Evolutionary conservation across 2,329 filamentous ascomycete species (phyloP).

Genomic region (Arthroderma sp.): DNA sequence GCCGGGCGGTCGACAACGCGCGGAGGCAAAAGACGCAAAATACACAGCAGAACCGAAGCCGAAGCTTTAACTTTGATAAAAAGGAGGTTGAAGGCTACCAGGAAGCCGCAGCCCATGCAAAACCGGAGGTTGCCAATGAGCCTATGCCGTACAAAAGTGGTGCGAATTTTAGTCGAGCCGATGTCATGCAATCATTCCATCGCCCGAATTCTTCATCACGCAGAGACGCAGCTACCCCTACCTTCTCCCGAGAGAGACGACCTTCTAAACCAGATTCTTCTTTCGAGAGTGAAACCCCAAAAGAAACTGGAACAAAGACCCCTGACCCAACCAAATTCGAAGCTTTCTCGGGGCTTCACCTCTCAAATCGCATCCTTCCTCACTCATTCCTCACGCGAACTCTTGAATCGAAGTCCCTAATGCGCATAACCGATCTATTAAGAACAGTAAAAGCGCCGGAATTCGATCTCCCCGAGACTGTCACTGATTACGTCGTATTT

Average conservation of each 20-base stretch:
- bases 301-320: slow-evolving; percentile 13
- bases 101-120: slow-evolving; percentile 23
- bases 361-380: slow-evolving; percentile 70
- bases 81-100: slow-evolving; percentile 32
- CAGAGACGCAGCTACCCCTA: slow-evolving; percentile 7
- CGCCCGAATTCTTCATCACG: slow-evolving; percentile 18
- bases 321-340: slow-evolving; percentile 58
- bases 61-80: slow-evolving; percentile 31
- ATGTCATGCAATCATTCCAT: slow-evolving; percentile 36
- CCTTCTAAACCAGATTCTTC: slow-evolving; percentile 3
- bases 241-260: slow-evolving; percentile 9
- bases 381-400: slow-evolving; percentile 69
- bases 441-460: slow-evolving; percentile 68
- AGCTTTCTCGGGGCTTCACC: slow-evolving; percentile 70
- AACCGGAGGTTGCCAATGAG: slow-evolving; percentile 10
- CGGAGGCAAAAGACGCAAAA: slow-evolving; percentile 26
- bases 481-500: slow-evolving; percentile 81
- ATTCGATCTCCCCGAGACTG: slow-evolving; percentile 67
- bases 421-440: slow-evolving; percentile 67
- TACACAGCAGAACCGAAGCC: slow-evolving; percentile 27
- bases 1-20: slow-evolving; percentile 33
- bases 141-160: slow-evolving; percentile 35
- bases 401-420: slow-evolving; percentile 62
- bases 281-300: slow-evolving; percentile 4
- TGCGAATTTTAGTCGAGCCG: slow-evolving; percentile 49